Percentiles rank a stretch among this genome's conserved stretches.
phyloP scores from a whole-genome alignment of 2,329 filamentous ascomycete species.

The Arachnopeziza araneosa region DNA sequence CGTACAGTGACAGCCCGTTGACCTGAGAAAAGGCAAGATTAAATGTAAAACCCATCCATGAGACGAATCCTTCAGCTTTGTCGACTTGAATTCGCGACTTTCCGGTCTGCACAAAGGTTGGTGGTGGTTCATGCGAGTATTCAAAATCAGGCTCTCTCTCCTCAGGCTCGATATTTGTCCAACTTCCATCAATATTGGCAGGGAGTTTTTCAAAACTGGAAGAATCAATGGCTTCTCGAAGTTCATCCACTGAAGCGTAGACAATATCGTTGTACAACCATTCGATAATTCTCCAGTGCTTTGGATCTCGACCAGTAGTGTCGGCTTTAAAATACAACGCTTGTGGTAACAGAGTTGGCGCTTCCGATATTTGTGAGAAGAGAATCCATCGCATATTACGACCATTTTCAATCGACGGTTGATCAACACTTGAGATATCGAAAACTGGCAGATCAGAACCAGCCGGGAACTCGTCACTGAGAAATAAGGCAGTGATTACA shows the following conservation, averaged over 20 bases:
- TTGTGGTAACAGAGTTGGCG: conserved; percentile 1
- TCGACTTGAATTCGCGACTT: conserved; percentile 1
- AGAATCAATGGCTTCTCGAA: conserved; percentile 34
- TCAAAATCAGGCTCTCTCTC: conserved; percentile 3
- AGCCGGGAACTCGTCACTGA: no score
- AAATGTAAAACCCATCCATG: conserved; percentile 32
- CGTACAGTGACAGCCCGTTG: conserved; percentile 43
- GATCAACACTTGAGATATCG: no score
- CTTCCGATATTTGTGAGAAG: no score
- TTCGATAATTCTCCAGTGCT: conserved; percentile 44
- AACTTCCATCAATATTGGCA: conserved; percentile 14
- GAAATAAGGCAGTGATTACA: no score
- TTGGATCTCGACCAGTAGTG: conserved; percentile 44
- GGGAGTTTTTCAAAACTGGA: conserved; percentile 13
- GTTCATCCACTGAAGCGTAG: conserved; percentile 44
- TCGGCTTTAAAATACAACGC: conserved; percentile 32
- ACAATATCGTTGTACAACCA: conserved; percentile 52
- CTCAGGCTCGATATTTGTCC: conserved; percentile 14
- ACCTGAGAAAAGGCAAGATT: conserved; percentile 45
- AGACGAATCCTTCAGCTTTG: conserved; percentile 2
- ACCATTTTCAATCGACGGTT: no score
- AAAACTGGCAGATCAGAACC: no score
- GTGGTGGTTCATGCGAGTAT: conserved; percentile 17
- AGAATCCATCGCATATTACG: no score
- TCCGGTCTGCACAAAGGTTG: conserved; percentile 3